Percentiles rank a stretch among this genome's conserved stretches.
These are phyloP conservation scores for Aspergillus cejpii DNA, from an alignment of 2,329 filamentous ascomycete species.

Conservation along the genomic window DNA sequence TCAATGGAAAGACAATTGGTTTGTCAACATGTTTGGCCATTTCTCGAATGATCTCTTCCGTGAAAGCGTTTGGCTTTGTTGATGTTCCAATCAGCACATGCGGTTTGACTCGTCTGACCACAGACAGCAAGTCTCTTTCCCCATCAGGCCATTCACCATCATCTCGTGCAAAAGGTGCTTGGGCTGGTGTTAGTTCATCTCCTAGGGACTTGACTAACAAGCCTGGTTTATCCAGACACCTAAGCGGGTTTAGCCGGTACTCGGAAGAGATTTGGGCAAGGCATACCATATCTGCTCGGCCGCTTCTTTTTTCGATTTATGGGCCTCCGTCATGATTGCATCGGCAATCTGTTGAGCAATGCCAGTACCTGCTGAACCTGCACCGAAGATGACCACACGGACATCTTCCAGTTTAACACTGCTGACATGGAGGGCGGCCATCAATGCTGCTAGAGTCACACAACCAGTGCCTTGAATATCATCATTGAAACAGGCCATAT, in stretches of 20 bases:
- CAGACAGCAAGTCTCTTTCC: constrained; percentile 54
- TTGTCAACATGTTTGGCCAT: constrained; percentile 68
- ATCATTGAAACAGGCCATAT: constrained; percentile 83
- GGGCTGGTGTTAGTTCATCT: constrained; percentile 58
- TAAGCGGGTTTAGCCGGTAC: constrained; percentile 27
- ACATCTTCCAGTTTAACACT: constrained; percentile 61
- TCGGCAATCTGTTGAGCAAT: constrained; percentile 81
- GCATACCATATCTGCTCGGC: constrained; percentile 67
- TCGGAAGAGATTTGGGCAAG: not conserved
- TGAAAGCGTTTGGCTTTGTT: constrained; percentile 70
- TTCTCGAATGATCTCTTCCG: constrained; percentile 62
- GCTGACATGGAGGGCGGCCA: constrained; percentile 65
- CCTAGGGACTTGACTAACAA: constrained; percentile 60
- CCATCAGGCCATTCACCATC: constrained; percentile 56
- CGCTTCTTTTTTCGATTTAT: constrained; percentile 65
- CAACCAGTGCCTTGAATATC: constrained; percentile 86
- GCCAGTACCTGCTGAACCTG: constrained; percentile 74
- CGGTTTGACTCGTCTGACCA: constrained; percentile 65
- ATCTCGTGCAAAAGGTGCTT: constrained; percentile 60
- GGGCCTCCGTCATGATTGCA: constrained; percentile 63
- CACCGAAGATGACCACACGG: constrained; percentile 68
- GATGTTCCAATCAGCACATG: constrained; percentile 81
- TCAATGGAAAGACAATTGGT: constrained; percentile 74
- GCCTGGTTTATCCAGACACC: constrained; percentile 75
- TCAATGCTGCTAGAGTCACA: constrained; percentile 75